Conservation (phyloP, 176 grass and related monocot species). For the Pontederia crassipes region DNA sequence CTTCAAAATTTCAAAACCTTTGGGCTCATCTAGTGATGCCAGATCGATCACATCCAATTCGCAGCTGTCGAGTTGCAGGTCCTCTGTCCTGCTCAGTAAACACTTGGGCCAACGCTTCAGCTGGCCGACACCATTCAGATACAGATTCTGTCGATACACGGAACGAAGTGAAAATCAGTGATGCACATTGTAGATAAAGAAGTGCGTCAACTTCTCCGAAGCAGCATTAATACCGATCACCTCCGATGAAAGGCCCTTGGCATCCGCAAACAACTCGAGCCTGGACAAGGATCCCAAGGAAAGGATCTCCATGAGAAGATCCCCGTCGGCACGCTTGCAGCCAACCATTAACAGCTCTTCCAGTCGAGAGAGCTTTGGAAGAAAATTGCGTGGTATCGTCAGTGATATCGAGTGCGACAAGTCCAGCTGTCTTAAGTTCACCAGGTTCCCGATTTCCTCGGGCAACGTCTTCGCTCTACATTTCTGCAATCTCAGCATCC, state of each 20-base stretch:
- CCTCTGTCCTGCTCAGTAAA: constrained; percentile 7
- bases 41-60: not conserved
- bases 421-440: constrained; percentile 27
- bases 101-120: constrained; percentile 1
- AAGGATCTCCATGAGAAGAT: constrained; percentile 13
- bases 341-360: constrained; percentile 17
- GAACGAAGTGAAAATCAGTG: not conserved
- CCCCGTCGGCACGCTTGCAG: not conserved
- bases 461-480: constrained; percentile 2
- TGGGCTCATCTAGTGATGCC: not conserved
- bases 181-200: constrained; percentile 8
- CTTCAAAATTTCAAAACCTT: constrained; percentile 16
- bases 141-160: constrained; percentile 5
- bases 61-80: constrained; percentile 10
- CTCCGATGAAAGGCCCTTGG: not conserved
- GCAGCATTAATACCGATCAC: not conserved
- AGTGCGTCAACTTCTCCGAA: not conserved
- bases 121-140: constrained; percentile 2
- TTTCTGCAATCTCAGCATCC: constrained; percentile 6
- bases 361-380: constrained; percentile 13
- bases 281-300: constrained; percentile 3
- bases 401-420: constrained; percentile 6
- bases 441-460: not conserved
- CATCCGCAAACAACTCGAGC: constrained; percentile 9
- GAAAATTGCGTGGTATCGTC: constrained; percentile 1